Conservation (phyloP, 2,329 filamentous ascomycete species). For the Magnaporthiopsis incrustans region DNA sequence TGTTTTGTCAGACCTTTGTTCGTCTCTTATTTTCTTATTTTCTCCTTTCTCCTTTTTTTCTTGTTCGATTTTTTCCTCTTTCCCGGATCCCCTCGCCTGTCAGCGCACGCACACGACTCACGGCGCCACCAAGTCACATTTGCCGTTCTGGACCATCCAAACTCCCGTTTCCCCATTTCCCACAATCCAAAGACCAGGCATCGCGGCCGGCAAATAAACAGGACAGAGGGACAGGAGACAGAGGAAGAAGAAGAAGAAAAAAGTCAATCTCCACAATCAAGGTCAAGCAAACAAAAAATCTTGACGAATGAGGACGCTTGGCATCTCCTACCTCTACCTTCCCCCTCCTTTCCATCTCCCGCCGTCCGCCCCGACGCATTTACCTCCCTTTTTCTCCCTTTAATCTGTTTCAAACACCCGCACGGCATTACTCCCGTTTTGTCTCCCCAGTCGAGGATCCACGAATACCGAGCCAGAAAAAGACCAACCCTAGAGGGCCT, state of each 20-base stretch:
- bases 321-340: not conserved
- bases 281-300: not conserved
- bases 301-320: constrained; percentile 1
- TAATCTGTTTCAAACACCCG: too few relatives aligned
- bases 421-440: not conserved
- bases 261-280: too few relatives aligned
- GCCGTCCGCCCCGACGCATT: too few relatives aligned
- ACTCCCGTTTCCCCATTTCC: not conserved
- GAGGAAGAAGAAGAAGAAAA: not conserved
- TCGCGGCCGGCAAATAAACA: not conserved
- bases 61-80: not conserved
- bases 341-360: not conserved
- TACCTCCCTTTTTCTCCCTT: too few relatives aligned
- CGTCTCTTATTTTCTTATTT: too few relatives aligned
- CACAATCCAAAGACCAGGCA: not conserved
- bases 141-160: not conserved
- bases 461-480: too few relatives aligned
- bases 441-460: not conserved
- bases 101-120: too few relatives aligned
- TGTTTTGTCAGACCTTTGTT: too few relatives aligned
- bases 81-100: too few relatives aligned
- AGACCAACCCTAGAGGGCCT: too few relatives aligned
- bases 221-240: not conserved
- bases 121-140: not conserved
- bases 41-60: not conserved